A percentile compares a stretch with the other conserved stretches of the same genome.
Evolutionary conservation across 2,329 filamentous ascomycete genomes (phyloP).

Genomic region (Penicillium psychrosexuale): DNA sequence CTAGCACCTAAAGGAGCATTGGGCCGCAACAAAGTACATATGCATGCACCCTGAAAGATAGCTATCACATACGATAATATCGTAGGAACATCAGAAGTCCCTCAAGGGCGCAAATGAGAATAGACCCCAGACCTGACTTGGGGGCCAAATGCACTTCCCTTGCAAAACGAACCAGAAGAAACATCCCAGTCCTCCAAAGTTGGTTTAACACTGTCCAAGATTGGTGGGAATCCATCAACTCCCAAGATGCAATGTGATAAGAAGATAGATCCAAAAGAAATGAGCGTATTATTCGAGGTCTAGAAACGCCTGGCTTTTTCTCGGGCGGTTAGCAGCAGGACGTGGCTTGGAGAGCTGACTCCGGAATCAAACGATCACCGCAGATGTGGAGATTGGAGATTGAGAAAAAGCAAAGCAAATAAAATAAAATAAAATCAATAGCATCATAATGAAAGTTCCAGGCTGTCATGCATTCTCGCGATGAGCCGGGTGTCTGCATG

Average conservation of each 20-base stretch:
- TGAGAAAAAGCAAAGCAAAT: neutral
- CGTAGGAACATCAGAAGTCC: neutral
- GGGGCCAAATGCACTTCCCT: neutral
- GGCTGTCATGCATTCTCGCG: conserved; percentile 4
- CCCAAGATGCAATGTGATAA: neutral
- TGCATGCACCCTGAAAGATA: neutral
- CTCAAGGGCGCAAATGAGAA: neutral
- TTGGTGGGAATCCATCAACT: neutral
- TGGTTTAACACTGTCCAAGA: neutral
- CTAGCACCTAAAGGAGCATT: neutral
- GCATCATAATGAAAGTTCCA: conserved; percentile 13
- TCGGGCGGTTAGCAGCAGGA: conserved; percentile 2
- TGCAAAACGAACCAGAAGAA: neutral
- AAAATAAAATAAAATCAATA: too few species aligned
- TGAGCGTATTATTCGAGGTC: neutral
- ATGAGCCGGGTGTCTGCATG: conserved; percentile 7
- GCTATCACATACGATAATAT: neutral
- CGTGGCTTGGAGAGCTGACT: neutral
- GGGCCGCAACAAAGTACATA: neutral
- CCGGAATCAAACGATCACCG: neutral
- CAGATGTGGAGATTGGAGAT: neutral
- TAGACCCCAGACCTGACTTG: neutral
- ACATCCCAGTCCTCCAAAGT: neutral
- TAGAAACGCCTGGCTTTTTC: conserved; percentile 1
- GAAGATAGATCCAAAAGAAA: neutral